phyloP scores from a whole-genome alignment of 352 stramenopile species.

The Pythium aphanidermatum region DNA sequence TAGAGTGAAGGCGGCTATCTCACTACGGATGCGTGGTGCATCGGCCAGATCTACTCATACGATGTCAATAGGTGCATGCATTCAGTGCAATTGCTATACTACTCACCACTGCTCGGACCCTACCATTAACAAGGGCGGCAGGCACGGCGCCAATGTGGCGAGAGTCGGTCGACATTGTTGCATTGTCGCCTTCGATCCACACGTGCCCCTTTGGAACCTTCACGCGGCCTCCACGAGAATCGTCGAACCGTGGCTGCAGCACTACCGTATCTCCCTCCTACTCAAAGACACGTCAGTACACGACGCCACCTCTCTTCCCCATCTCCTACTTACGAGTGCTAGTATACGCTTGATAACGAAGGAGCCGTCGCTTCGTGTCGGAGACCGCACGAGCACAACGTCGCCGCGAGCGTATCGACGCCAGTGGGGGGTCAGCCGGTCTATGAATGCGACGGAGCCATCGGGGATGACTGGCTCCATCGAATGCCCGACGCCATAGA shows the following conservation, averaged over 20 bases:
- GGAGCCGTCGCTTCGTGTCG: slow-evolving; percentile 58
- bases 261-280: slow-evolving; percentile 80
- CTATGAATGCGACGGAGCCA: slow-evolving; percentile 79
- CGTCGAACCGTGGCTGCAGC: slow-evolving; percentile 66
- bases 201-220: slow-evolving; percentile 91
- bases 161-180: slow-evolving; percentile 91
- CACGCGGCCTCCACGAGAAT: slow-evolving; percentile 45
- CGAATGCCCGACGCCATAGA: slow-evolving; percentile 79
- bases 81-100: too few species aligned
- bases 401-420: slow-evolving; percentile 62
- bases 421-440: slow-evolving; percentile 68
- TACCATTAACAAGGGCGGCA: slow-evolving; percentile 76
- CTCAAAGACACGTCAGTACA: background rate
- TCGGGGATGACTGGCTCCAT: slow-evolving; percentile 80
- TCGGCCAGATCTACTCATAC: too few species aligned
- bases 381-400: slow-evolving; percentile 78
- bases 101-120: slow-evolving; percentile 53
- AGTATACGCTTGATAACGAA: slow-evolving; percentile 87
- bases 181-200: slow-evolving; percentile 97
- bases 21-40: too few species aligned
- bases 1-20: too few species aligned
- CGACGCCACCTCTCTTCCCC: background rate
- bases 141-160: slow-evolving; percentile 92
- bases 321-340: slow-evolving; percentile 39
- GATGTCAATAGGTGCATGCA: too few species aligned